Conservation (phyloP, 257 asterid species). For the Sherardia arvensis region DNA sequence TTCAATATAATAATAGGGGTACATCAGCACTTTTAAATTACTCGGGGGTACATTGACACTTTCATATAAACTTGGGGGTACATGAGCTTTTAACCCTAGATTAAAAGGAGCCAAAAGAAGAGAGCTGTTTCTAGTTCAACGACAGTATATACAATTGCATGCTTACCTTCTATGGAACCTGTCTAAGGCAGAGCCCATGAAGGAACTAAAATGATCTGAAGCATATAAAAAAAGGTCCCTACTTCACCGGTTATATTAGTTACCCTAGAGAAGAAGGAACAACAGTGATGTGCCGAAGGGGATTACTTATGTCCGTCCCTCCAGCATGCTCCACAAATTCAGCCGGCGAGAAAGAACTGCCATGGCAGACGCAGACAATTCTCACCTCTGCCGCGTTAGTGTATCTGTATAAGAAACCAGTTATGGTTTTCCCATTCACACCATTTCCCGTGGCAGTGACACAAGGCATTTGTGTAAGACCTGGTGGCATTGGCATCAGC, state of each 20-base stretch:
- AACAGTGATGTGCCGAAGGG: constrained; percentile 53
- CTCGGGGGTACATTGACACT: no score
- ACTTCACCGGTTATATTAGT: background rate
- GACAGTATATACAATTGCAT: background rate
- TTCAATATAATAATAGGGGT: no score
- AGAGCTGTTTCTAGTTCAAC: background rate
- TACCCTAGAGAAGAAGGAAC: constrained; percentile 23
- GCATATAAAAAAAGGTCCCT: background rate
- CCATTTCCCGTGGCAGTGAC: constrained; percentile 67
- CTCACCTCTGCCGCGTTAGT: constrained; percentile 37
- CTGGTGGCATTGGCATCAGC: background rate
- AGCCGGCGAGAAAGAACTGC: constrained; percentile 49
- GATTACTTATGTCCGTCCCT: constrained; percentile 35
- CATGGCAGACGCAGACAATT: constrained; percentile 63
- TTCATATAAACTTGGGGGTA: no score
- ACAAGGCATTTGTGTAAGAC: constrained; percentile 34
- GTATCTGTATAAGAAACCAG: constrained; percentile 47
- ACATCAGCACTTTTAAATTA: no score
- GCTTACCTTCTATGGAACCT: background rate
- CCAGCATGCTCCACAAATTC: constrained; percentile 80
- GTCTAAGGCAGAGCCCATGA: background rate
- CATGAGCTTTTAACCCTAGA: no score
- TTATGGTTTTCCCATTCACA: constrained; percentile 55
- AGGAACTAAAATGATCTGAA: background rate
- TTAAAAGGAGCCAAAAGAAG: background rate